Base-by-base conservation (phyloP, 2,329 filamentous ascomycete species). In the Penicillium corylophilum region DNA sequence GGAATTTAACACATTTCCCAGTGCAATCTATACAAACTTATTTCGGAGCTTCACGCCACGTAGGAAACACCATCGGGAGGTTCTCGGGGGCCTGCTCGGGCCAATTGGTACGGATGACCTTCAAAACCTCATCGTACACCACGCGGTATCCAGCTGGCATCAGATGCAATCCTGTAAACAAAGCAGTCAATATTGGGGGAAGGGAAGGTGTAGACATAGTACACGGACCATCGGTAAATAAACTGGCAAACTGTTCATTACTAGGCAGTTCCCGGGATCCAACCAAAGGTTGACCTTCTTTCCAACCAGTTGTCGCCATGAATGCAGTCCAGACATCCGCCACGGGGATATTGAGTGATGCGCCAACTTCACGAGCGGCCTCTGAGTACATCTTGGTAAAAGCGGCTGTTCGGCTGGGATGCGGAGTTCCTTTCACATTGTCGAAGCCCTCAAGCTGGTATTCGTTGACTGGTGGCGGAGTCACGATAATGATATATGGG, bases 391-490 rank as follows among this genome's bases (percentile, higher is more conserved):
- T 78, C 70, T 75, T 89, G 64, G 77, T 86, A 71, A 72, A 77
- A 63, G 71, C 82, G 63, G 71, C 89, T 68, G 77, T 89, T 76
- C 76, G 80, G 73, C 75, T 62, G 77, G 80, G 50, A 70, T 76
- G 36, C 65, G 69, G 63, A 56, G 76, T 77, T 9, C 81, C 81
- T 54, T 74, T 71, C 1, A 64, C 72, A 16, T 74, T 64, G 65
- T 83, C 81, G 29, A 78, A 69, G 54, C 66, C 66, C 46, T 77
- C 76, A 33, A 82, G 73, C 54, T 85, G 82, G 68, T 90, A 85
- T 72, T 95, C 87, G 63, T 96, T 88, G 45, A 95, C 72, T 0
- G 91, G 91, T 1, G 92, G 89, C 23, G 93, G 90, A 0, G 90
- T 75, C 23, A 78, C 88, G 43, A 96, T 79, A 5, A 97, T 76